Evolutionary conservation across 2,329 filamentous ascomycete species (phyloP).

Genomic region (Cladosporium phlei): DNA sequence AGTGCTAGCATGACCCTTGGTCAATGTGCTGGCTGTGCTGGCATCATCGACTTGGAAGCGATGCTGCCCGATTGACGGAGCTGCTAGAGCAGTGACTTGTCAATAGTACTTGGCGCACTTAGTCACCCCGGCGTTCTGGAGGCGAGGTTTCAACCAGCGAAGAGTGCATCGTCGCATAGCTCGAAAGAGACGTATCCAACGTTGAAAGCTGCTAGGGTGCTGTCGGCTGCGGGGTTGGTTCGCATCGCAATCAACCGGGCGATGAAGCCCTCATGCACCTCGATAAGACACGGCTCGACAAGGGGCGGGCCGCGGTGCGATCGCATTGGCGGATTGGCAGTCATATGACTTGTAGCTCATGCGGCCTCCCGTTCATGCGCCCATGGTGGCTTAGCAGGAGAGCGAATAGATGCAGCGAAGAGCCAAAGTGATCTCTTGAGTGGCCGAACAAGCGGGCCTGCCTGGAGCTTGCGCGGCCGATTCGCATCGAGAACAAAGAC

Average conservation of each 20-base stretch:
- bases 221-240: slow-evolving; percentile 5
- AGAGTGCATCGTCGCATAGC: neutral
- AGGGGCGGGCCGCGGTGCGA: slow-evolving; percentile 18
- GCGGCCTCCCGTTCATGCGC: slow-evolving; percentile 15
- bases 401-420: slow-evolving; percentile 15
- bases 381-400: slow-evolving; percentile 15
- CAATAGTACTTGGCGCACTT: neutral
- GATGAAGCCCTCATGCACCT: slow-evolving; percentile 13
- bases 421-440: neutral
- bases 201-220: slow-evolving; percentile 6
- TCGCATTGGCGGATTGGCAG: slow-evolving; percentile 25
- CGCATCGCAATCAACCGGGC: slow-evolving; percentile 5
- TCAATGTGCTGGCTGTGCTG: neutral
- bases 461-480: slow-evolving; percentile 1
- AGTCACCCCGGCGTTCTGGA: neutral
- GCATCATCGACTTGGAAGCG: neutral
- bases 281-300: slow-evolving; percentile 14
- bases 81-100: slow-evolving; percentile 4
- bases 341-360: slow-evolving; percentile 21
- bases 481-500: slow-evolving; percentile 9
- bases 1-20: neutral
- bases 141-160: slow-evolving; percentile 4
- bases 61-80: slow-evolving; percentile 9
- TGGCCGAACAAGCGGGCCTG: neutral
- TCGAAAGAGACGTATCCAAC: slow-evolving; percentile 2